Conservation (phyloP, 768 basidiomycete species). For the Hericium coralloides region DNA sequence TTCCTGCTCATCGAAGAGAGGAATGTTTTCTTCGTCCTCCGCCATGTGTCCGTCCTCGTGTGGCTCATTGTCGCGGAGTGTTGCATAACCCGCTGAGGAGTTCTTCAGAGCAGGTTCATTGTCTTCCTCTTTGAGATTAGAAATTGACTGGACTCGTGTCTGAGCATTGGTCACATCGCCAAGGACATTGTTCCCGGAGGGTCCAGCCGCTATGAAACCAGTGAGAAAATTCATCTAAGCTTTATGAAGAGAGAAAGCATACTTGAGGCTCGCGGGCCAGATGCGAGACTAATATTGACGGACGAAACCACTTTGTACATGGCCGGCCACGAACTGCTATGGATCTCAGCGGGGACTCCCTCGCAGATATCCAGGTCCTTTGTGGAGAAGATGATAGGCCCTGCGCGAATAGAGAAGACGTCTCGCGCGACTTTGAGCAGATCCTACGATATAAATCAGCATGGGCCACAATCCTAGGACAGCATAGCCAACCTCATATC, state of each 20-base stretch:
- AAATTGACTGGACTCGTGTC: background rate
- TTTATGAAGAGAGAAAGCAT: too few relatives aligned
- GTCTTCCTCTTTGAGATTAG: background rate
- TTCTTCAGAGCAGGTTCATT: background rate
- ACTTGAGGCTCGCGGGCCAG: too few relatives aligned
- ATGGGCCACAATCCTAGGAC: background rate
- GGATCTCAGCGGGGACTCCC: background rate
- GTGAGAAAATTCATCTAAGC: too few relatives aligned
- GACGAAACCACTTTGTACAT: background rate
- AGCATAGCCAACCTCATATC: background rate
- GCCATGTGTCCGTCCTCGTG: background rate
- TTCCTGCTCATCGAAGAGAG: background rate
- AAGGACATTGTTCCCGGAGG: too few relatives aligned
- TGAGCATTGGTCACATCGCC: too few relatives aligned
- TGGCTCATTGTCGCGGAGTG: background rate
- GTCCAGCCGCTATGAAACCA: too few relatives aligned
- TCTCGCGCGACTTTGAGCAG: background rate
- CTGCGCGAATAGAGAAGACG: background rate
- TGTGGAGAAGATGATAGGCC: background rate
- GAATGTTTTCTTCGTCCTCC: background rate
- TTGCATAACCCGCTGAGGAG: background rate
- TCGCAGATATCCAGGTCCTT: conserved; percentile 1
- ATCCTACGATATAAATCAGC: background rate
- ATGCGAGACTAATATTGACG: too few relatives aligned
- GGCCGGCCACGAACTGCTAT: background rate